Base-by-base conservation (phyloP, 352 stramenopile species). In the Aphanomyces euteiches region DNA sequence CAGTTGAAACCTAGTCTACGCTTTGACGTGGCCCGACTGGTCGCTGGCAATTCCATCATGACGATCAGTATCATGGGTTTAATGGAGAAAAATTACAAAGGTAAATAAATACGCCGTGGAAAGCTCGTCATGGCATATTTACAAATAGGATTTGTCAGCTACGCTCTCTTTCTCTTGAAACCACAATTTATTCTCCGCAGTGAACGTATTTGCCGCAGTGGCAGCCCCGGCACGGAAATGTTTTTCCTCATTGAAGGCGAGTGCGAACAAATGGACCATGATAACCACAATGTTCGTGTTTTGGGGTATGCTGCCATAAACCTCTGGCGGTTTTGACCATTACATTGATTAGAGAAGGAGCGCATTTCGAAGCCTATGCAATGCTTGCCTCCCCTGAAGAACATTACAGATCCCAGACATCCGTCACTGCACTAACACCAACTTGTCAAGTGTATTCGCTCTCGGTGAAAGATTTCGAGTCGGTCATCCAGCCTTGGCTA, bases 211-310 rank as follows among this genome's bases (percentile, higher is more conserved):
- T 94, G 86, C 72, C 84, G 82, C 40, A 84, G 78, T 13, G 84
- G 81, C 10, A 84, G 79, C 13, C 84, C 86, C 5, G 84, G 86
- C 21, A 82, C 76, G 12, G 86, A 94, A 68, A 92, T 89, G 72
- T 94, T 90, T 69, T 94, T 94, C 57, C 75, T 94, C 7, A 79
- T 92, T 40, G 86, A 92, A 47, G 86, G 86, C 45, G 81, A 92
- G 72, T 92, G 84, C 54, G 85, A 92, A 67, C 74, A 92, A 41
- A 66, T 92, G 47, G 91, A 94, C 63, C 88, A 85, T 3, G 68
- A 81, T 56, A 89, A 85, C 4, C 76, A 78, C n/a, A 60, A 80
- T 12, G 83, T 82, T 7, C 79, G 84, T 21, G 78, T 91, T 56
- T 77, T 93, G 8, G 79, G 82, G 17, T 77, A 85, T 61, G 90